Base-by-base conservation (phyloP, 495 filamentous ascomycete genomes). In the Daldinia vernicosa region DNA sequence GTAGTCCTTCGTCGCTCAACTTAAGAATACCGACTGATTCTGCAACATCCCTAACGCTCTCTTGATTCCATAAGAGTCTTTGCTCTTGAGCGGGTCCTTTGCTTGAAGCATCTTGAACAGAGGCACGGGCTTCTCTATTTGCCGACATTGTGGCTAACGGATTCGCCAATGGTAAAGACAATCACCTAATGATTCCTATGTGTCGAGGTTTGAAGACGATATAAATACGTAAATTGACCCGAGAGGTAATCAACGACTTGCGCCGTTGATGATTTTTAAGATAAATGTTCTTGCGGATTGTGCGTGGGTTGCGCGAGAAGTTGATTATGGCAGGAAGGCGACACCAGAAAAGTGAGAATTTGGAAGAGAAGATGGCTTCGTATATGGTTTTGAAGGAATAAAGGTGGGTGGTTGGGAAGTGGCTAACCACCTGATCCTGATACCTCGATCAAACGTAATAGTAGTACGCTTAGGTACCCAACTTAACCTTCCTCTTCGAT, bases 31-130 rank as follows among this genome's bases (percentile, higher is more conserved):
- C 95, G 59, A 98, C 89, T 6, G 95, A 97, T 76, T 99, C 95
- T 51, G 95, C 95, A 45, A 98, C 93, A 77, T 99, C 95, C 72
- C 87, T 87, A 69, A 98, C 92, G 67, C 95, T 98, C 72, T 99
- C 96, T 22, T 91, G 92, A 77, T 98, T 98, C 95, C 95, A 99
- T 73, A 97, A 87, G 6, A 87, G 78, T 45, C 69, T 55, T 28
- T 63, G 67, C 22, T 76, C 75, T 8, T 30, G 26, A 27, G 58
- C 39, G 8, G 40, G 19, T 15, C 33, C 39, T 40, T 74, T 77
- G 64, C 8, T 53, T 4, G 58, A 32, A 17, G 55, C 47, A 17
- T 76, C 74, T 27, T 61, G 59, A 17, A n/a, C 37, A 30, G 68
- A 35, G 35, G 24, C 66, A 56, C 75, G 75, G 27, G 66, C 24